Evolutionary conservation across 2,329 filamentous ascomycete species (phyloP).

Genomic region (Pseudogymnoascus sp.): DNA sequence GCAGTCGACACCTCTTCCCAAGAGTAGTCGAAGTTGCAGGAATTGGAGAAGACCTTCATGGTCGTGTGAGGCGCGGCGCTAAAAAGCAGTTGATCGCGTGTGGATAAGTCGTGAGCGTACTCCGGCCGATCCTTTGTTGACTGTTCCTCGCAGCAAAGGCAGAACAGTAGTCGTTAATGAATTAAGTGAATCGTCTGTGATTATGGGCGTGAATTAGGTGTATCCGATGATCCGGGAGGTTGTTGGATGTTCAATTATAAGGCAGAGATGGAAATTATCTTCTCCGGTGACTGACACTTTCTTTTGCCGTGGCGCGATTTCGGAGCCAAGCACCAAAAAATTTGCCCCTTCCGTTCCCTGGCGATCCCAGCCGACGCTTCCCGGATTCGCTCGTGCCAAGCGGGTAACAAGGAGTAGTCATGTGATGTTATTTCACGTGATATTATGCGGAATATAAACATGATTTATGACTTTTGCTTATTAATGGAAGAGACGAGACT

Average conservation of each 20-base stretch:
- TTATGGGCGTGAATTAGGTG: background rate
- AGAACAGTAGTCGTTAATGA: background rate
- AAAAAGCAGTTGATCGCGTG: conserved; percentile 9
- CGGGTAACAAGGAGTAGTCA: background rate
- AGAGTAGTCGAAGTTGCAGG: conserved; percentile 89
- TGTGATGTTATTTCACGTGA: background rate
- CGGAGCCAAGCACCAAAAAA: background rate
- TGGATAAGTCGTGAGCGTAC: background rate
- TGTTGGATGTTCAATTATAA: background rate
- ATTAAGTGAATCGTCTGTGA: background rate
- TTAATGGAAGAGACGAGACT: background rate
- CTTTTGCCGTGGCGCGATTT: background rate
- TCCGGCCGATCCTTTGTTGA: background rate
- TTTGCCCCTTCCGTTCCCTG: background rate
- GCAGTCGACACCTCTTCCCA: conserved; percentile 97
- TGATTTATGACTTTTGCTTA: background rate
- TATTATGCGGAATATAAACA: background rate
- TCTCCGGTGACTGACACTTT: background rate
- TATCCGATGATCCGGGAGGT: background rate
- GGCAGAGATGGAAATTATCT: background rate
- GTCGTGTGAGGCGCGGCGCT: conserved; percentile 19
- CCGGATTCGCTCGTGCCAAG: background rate
- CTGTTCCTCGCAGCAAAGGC: background rate
- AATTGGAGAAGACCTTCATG: conserved; percentile 95
- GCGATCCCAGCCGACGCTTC: background rate